Base-by-base conservation (phyloP, 2,329 filamentous ascomycete species). In the Rhynchosporium graminicola region DNA sequence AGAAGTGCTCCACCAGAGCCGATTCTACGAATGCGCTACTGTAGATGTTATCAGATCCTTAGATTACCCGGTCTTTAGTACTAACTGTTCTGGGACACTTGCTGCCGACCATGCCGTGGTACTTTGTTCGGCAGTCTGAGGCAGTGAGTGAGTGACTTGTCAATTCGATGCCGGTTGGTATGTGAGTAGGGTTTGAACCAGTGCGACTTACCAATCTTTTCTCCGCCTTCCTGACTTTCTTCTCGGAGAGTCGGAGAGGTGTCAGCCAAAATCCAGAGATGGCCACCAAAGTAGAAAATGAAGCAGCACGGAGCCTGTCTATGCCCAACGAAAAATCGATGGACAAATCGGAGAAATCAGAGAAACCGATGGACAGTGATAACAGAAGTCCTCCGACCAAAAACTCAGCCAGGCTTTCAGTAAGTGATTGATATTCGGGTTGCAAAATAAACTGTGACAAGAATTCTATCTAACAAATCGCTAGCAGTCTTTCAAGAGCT, bases 21-120 rank as follows among this genome's bases (percentile, higher is more conserved):
- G 52, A 26, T 43, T 56, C 42, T 9, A 8, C 10, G 15, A 55
- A 10, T 31, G 28, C 51, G 9, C 36, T 56, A n/a, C n/a, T n/a
- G n/a, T n/a, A 4, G 26, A 29, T 38, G 9, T 43, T 45, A 38
- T 56, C 40, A 56, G 52, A 56, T 56, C 52, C 52, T 56, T 26
- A 56, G 52, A 43, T 56, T 43, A 56, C 13, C 52, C 52, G 38
- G 12, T 20, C 36, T n/a, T 20, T 20, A 20, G 52, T 5, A 31
- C 40, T 33, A 2, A 12, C 31, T 10, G 20, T 43, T 28, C 6
- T 12, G 29, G 52, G 38, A 12, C 12, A 4, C 43, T 20, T 12
- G 15, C 4, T 26, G 52, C 52, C 38, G 52, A 56, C 29, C 28
- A 29, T 45, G 38, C 9, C 26, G 12, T 43, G 20, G 10, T 43